Evolutionary conservation across 805 yeast genomes (phyloP).

Genomic region (Kuraishia hungarica): DNA sequence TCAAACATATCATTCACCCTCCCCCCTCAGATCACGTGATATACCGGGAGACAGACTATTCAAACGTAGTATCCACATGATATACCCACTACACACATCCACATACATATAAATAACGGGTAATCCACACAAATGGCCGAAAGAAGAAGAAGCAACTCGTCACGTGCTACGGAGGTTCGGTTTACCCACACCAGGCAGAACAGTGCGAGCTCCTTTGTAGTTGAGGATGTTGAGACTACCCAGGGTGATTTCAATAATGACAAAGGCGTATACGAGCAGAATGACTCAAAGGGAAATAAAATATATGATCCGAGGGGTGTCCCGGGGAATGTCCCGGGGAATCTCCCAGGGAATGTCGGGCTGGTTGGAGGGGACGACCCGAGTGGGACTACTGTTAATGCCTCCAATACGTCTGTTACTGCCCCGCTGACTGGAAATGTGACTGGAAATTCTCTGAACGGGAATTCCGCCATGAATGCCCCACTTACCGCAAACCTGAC

Average conservation of each 20-base stretch:
- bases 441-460: not conserved
- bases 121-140: not conserved
- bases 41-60: too few species aligned
- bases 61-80: too few species aligned
- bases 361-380: too few species aligned
- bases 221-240: not conserved
- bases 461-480: not conserved
- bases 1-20: too few species aligned
- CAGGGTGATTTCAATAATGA: not conserved
- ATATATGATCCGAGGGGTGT: not conserved
- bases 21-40: too few species aligned
- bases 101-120: too few species aligned
- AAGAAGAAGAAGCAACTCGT: constrained; percentile 3
- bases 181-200: constrained; percentile 7
- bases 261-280: not conserved
- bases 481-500: not conserved
- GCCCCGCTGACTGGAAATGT: not conserved
- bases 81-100: not conserved
- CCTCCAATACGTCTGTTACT: too few species aligned
- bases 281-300: not conserved
- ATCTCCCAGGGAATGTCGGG: too few species aligned
- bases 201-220: constrained; percentile 1
- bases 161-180: constrained; percentile 6
- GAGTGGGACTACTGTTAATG: too few species aligned
- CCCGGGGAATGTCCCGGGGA: too few species aligned